Percentiles rank a stretch among this genome's conserved stretches.
phyloP scores from a whole-genome alignment of 345 rosid genomes.

The Triadica sebifera region DNA sequence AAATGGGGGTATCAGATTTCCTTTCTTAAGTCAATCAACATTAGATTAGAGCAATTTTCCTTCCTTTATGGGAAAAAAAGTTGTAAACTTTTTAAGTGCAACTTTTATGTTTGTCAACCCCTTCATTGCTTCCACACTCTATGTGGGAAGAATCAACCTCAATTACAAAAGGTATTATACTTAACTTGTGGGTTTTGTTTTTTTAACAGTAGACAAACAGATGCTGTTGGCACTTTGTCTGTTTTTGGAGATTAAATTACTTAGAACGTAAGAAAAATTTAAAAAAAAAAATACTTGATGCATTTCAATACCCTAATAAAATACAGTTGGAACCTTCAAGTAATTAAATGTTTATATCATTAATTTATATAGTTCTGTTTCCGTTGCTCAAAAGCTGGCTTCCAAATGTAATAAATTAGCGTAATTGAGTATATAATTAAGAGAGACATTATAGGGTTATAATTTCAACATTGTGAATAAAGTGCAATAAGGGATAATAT shows the following conservation, averaged over 20 bases:
- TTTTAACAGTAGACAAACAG: not conserved
- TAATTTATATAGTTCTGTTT: not conserved
- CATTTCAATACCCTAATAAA: not conserved
- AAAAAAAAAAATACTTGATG: not conserved
- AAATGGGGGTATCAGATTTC: slow-evolving; percentile 35
- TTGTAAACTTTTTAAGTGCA: not conserved
- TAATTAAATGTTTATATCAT: not conserved
- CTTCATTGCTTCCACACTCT: slow-evolving; percentile 22
- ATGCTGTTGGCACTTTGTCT: slow-evolving; percentile 50
- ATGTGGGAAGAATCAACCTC: slow-evolving; percentile 30
- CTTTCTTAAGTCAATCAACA: slow-evolving; percentile 15
- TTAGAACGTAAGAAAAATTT: not conserved
- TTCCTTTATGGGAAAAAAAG: slow-evolving; percentile 18
- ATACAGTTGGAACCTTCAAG: too few relatives aligned
- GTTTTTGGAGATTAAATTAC: not conserved
- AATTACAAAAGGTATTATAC: slow-evolving; percentile 20
- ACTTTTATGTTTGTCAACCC: slow-evolving; percentile 52
- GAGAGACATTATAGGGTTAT: not conserved
- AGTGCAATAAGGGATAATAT: slow-evolving; percentile 9
- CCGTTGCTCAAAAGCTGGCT: slow-evolving; percentile 12
- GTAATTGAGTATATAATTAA: not conserved
- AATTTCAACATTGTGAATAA: slow-evolving; percentile 25
- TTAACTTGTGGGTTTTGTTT: not conserved
- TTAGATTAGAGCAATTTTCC: slow-evolving; percentile 24
- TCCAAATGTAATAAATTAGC: slow-evolving; percentile 7